These are phyloP conservation scores for Syzygium grande DNA, from an alignment of 345 rosid genomes.

Conservation along the genomic window DNA sequence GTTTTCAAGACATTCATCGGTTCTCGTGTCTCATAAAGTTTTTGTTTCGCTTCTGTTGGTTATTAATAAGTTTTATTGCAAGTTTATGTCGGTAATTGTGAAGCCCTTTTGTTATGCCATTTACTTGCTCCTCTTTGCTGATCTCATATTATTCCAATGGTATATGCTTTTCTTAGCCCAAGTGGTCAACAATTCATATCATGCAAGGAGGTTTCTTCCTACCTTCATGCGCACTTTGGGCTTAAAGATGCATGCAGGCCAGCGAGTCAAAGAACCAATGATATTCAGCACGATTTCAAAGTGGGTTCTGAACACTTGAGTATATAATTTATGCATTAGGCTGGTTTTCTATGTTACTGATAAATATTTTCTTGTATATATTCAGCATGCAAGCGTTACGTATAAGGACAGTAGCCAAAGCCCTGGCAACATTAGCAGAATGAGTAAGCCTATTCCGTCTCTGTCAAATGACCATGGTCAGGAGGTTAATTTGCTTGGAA, in stretches of 20 bases:
- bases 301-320: slow-evolving; percentile 31
- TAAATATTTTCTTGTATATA: not conserved
- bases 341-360: not conserved
- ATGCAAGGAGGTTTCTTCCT: slow-evolving; percentile 60
- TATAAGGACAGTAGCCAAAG: slow-evolving; percentile 23
- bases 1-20: not conserved
- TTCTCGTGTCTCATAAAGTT: not conserved
- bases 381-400: slow-evolving; percentile 17
- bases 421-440: slow-evolving; percentile 2
- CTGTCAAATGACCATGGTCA: slow-evolving; percentile 11
- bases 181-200: slow-evolving; percentile 61
- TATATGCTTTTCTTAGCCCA: slow-evolving; percentile 30
- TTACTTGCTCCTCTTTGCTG: not conserved
- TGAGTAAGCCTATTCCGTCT: not conserved
- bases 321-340: not conserved
- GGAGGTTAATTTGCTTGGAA: slow-evolving; percentile 22
- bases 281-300: slow-evolving; percentile 11
- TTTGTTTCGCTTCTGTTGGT: not conserved
- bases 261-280: slow-evolving; percentile 6
- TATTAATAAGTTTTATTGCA: not conserved
- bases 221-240: slow-evolving; percentile 37
- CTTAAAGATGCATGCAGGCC: slow-evolving; percentile 11
- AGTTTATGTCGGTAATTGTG: not conserved
- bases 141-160: not conserved
- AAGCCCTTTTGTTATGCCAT: not conserved